phyloP scores from a whole-genome alignment of 345 rosid species.

The Murraya paniculata region DNA sequence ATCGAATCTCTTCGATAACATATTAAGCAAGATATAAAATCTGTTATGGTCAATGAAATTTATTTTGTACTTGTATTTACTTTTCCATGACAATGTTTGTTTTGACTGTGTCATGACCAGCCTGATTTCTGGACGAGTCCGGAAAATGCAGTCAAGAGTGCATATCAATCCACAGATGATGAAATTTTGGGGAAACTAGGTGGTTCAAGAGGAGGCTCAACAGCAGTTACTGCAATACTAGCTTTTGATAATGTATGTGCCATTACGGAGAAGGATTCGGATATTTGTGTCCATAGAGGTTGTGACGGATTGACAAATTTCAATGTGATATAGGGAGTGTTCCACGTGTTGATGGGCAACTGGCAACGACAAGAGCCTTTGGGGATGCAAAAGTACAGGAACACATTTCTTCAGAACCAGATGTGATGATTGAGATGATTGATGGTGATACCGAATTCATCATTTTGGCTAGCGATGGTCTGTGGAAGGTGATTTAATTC shows the following conservation, averaged over 20 bases:
- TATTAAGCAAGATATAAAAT: constrained; percentile 35
- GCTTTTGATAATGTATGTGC: too few relatives aligned
- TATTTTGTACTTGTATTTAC: background rate
- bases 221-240: too few relatives aligned
- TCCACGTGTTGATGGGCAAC: constrained; percentile 35
- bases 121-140: constrained; percentile 43
- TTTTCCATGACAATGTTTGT: background rate
- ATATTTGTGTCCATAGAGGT: too few relatives aligned
- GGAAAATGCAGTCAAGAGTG: constrained; percentile 34
- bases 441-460: constrained; percentile 34
- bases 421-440: constrained; percentile 21
- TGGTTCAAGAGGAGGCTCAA: too few relatives aligned
- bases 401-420: constrained; percentile 43
- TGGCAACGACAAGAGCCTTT: constrained; percentile 48
- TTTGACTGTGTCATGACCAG: constrained; percentile 11
- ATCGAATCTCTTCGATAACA: constrained; percentile 43
- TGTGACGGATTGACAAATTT: background rate
- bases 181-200: too few relatives aligned
- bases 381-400: constrained; percentile 48
- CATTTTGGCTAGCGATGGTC: constrained; percentile 57
- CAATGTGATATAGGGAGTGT: constrained; percentile 30
- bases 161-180: constrained; percentile 28
- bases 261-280: too few relatives aligned
- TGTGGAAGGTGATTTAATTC: constrained; percentile 42
- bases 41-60: background rate